Percentiles rank a stretch among this genome's conserved stretches.
phyloP scores from a whole-genome alignment of 495 filamentous ascomycete species.

The Ascodesmis nigricans region DNA sequence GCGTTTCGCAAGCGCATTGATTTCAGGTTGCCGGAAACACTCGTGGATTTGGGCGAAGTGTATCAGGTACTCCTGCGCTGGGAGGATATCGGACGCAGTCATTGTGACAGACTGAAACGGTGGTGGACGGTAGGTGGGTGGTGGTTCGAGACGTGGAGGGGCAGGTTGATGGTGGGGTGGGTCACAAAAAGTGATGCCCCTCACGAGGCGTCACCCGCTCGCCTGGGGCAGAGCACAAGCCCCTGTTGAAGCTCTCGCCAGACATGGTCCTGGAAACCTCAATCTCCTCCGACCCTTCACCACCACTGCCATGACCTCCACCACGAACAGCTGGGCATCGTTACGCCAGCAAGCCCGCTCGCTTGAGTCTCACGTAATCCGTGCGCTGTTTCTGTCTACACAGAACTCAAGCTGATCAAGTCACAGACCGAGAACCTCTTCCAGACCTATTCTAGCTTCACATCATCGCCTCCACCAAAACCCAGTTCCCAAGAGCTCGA shows the following conservation, averaged over 20 bases:
- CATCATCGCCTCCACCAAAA: constrained; percentile 61
- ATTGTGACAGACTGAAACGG: constrained; percentile 1
- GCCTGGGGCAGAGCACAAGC: too few species aligned
- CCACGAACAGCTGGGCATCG: constrained; percentile 79
- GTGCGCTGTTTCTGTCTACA: neutral
- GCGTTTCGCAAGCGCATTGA: constrained; percentile 58
- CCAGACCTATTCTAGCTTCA: constrained; percentile 87
- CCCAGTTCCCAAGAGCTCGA: constrained; percentile 66
- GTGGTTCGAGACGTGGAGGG: constrained; percentile 1
- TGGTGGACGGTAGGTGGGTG: constrained; percentile 1
- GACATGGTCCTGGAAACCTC: too few species aligned
- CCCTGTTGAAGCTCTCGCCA: too few species aligned
- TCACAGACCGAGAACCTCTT: constrained; percentile 73
- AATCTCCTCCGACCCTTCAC: too few species aligned
- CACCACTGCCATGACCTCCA: constrained; percentile 43
- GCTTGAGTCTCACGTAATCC: constrained; percentile 68
- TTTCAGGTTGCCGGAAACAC: constrained; percentile 66
- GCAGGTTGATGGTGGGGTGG: too few species aligned
- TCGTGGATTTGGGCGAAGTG: constrained; percentile 80
- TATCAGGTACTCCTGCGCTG: constrained; percentile 56
- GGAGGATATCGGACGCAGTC: constrained; percentile 2
- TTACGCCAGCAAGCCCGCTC: constrained; percentile 79
- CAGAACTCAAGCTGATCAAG: constrained; percentile 9
- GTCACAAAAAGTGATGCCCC: too few species aligned
- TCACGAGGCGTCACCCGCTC: too few species aligned